phyloP scores from a whole-genome alignment of 345 rosid genomes.

The Rhodomyrtus tomentosa region DNA sequence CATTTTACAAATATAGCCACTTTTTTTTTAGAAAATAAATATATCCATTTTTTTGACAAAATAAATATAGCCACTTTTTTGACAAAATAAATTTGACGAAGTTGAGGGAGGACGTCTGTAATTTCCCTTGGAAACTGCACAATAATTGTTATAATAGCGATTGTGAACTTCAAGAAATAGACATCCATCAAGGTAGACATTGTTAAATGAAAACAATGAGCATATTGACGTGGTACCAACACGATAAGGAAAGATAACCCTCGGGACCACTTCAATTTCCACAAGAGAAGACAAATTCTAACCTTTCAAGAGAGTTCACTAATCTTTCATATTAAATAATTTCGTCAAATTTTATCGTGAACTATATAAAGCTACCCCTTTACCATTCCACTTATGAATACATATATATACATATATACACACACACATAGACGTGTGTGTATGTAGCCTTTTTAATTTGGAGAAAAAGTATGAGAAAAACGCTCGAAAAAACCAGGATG shows the following conservation, averaged over 20 bases:
- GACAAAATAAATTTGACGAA: too few relatives aligned
- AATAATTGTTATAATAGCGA: background rate
- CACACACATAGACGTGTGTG: too few relatives aligned
- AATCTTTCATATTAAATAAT: background rate
- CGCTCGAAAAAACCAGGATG: too few relatives aligned
- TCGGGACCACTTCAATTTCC: background rate
- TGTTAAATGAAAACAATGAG: background rate
- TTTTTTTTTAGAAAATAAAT: too few relatives aligned
- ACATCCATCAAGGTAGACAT: background rate
- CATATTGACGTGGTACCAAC: background rate
- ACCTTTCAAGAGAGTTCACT: background rate
- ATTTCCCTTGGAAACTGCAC: background rate
- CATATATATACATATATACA: too few relatives aligned
- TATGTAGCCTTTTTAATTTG: too few relatives aligned
- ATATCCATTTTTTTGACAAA: too few relatives aligned
- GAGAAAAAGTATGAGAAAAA: too few relatives aligned
- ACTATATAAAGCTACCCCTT: background rate
- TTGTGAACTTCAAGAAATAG: background rate
- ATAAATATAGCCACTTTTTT: too few relatives aligned
- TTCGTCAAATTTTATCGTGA: background rate
- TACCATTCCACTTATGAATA: too few relatives aligned
- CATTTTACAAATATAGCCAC: too few relatives aligned
- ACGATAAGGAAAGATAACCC: background rate
- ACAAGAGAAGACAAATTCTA: background rate
- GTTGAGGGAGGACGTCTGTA: background rate